Conservation (phyloP, 106 monocot species). For the Apostasia ramifera region DNA sequence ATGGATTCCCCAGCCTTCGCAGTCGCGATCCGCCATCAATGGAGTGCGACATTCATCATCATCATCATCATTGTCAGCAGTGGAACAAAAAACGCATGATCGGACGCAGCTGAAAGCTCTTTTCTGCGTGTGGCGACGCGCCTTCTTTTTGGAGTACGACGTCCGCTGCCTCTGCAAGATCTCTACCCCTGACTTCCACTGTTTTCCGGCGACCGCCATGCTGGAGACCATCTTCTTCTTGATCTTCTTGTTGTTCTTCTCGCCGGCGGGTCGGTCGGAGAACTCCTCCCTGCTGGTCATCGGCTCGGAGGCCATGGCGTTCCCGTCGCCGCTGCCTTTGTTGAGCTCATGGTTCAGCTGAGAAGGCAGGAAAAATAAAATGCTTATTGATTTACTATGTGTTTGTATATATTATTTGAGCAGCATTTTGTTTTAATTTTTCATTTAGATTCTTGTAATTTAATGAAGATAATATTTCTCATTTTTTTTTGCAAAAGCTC, state of each 20-base stretch:
- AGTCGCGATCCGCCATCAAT: no score
- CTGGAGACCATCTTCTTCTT: not conserved
- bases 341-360: conserved; percentile 22
- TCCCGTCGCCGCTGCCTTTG: not conserved
- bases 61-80: no score
- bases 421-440: no score
- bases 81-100: not conserved
- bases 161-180: not conserved
- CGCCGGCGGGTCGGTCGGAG: not conserved
- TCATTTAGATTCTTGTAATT: no score
- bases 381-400: no score
- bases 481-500: no score
- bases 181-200: conserved; percentile 7
- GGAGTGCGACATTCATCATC: no score
- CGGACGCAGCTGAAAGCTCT: not conserved
- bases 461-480: no score
- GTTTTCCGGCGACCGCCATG: not conserved
- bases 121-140: not conserved
- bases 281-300: not conserved
- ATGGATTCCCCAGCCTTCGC: conserved; percentile 9
- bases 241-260: conserved; percentile 4
- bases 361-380: not conserved
- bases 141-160: conserved; percentile 6
- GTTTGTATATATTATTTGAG: no score
- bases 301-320: not conserved